Base-by-base conservation (phyloP, 768 basidiomycete species). In the Zangia roseola region DNA sequence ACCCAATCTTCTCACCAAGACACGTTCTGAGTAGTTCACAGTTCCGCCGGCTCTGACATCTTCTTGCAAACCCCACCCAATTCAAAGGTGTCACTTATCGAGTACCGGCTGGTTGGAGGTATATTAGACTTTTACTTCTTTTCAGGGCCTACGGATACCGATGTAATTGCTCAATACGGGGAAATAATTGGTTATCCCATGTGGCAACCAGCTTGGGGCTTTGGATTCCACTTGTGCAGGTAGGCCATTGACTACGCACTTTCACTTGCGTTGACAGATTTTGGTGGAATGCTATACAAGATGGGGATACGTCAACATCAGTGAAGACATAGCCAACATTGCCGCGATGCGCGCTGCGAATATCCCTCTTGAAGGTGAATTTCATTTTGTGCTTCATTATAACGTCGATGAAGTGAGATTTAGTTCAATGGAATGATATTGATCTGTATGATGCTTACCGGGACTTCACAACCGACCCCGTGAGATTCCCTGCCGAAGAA, bases 101-200 rank as follows among this genome's bases (percentile, higher is more conserved):
- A 91, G 57, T 91, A 90, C 61, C 74, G 88, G 28, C 69, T 82
- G 63, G 74, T 91, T 40, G 87, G 88, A 10, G 88, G 88, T 13
- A 81, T 80, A 0, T 68, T 90, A 26, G 84, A 89, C 67, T 81
- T 90, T 53, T 89, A 88, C 71, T 88, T 86, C 71, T 76, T 89
- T 59, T 78, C 80, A 12, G 83, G 84, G 6, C 47, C 78, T 24
- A 40, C 55, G n/a, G 56, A 81, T 14, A 71, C 73, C 43, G 64
- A 64, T 10, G 87, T 87, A 10, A 75, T 86, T 28, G 76, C 84
- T 50, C 87, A 90, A 62, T 87, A 89, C 57, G 78, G 82, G 3
- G 74, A 71, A 35, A 65, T 84, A 20, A 73, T 85, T 25, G 87
- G 87, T 5, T 68, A 79, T 36, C 84, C 88, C 5, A 77, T 79